Conservation (phyloP, 352 stramenopile species). For the Globisporangium okanoganense region DNA sequence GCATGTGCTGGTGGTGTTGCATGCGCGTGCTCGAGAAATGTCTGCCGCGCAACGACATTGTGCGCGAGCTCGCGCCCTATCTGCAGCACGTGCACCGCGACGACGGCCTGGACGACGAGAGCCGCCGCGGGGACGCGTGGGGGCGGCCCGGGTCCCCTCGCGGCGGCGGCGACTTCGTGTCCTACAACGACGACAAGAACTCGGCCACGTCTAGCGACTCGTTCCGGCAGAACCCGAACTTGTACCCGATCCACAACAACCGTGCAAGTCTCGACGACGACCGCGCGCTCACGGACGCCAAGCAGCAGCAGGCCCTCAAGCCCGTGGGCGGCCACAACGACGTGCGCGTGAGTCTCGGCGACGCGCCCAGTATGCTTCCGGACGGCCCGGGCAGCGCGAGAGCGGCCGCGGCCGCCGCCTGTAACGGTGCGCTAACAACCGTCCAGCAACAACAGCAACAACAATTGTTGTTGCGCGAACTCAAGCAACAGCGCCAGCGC, state of each 20-base stretch:
- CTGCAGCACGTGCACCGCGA: slow-evolving; percentile 82
- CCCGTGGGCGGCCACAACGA: slow-evolving; percentile 3
- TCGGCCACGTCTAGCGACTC: slow-evolving; percentile 54
- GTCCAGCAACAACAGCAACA: neutral
- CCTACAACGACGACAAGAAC: slow-evolving; percentile 48
- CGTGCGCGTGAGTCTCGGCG: slow-evolving; percentile 12
- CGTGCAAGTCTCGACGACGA: slow-evolving; percentile 19
- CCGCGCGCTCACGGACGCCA: slow-evolving; percentile 23
- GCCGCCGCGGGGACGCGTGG: slow-evolving; percentile 40
- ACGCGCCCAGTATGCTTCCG: slow-evolving; percentile 4
- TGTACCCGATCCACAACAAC: slow-evolving; percentile 26
- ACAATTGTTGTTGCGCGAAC: neutral
- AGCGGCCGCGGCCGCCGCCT: neutral
- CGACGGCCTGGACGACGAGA: slow-evolving; percentile 59
- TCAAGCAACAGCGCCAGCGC: slow-evolving; percentile 11
- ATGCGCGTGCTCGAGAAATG: slow-evolving; percentile 87
- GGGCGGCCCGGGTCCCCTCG: slow-evolving; percentile 39
- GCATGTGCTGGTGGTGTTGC: slow-evolving; percentile 88
- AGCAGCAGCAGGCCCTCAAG: slow-evolving; percentile 18
- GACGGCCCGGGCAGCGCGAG: slow-evolving; percentile 9
- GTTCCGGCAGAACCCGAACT: slow-evolving; percentile 43
- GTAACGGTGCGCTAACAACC: neutral
- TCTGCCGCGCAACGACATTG: slow-evolving; percentile 84
- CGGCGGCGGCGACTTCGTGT: slow-evolving; percentile 38
- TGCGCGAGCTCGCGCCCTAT: slow-evolving; percentile 82